These are phyloP conservation scores for Picochlorum sp. DNA, from an alignment of 139 green algal species.

Conservation along the genomic window DNA sequence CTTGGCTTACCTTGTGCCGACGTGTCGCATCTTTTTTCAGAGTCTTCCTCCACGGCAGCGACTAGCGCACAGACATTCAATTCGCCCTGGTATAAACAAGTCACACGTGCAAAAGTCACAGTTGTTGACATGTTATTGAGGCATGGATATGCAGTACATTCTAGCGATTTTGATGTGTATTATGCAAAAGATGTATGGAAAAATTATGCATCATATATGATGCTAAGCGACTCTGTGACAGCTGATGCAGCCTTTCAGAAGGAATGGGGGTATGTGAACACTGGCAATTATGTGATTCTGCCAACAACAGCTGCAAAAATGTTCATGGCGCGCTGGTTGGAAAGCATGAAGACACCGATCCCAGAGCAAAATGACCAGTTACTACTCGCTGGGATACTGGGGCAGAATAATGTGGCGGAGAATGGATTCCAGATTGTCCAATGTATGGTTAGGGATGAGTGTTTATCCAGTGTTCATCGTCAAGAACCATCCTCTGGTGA, in stretches of 20 bases:
- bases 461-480: too few relatives aligned
- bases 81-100: neutral
- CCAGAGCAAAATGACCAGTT: too few relatives aligned
- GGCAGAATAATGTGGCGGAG: too few relatives aligned
- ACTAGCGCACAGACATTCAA: conserved; percentile 1
- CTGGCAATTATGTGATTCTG: conserved; percentile 11
- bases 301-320: neutral
- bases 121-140: conserved; percentile 1
- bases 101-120: conserved; percentile 2
- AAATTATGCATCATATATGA: conserved; percentile 3
- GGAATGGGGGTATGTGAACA: conserved; percentile 12
- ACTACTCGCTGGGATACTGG: too few relatives aligned
- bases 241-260: conserved; percentile 7
- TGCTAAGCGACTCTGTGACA: neutral
- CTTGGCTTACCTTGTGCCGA: conserved; percentile 14
- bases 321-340: conserved; percentile 6
- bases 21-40: neutral
- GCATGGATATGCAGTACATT: conserved; percentile 3
- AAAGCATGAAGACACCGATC: conserved; percentile 4
- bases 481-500: too few relatives aligned
- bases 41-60: neutral
- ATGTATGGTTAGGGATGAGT: too few relatives aligned
- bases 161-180: conserved; percentile 11
- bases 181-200: neutral
- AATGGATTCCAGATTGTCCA: too few relatives aligned